Percentiles rank a stretch among this genome's conserved stretches.
Evolutionary conservation across 331 rosid species (phyloP).

Genomic region (Ulmus americana): DNA sequence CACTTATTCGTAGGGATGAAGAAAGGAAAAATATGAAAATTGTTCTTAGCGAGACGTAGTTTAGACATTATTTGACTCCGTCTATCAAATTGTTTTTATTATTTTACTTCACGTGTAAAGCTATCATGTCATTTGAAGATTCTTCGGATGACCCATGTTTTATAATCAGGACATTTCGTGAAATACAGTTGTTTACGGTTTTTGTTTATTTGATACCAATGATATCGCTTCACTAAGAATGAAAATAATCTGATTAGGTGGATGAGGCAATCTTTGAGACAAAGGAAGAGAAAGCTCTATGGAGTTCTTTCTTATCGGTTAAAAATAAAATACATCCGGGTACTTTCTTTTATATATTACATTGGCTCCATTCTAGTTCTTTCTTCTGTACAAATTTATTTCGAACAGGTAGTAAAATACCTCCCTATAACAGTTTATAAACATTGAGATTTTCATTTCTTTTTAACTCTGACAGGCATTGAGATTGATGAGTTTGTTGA

Average conservation of each 20-base stretch:
- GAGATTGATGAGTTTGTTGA: constrained; percentile 59
- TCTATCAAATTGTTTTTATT: no score
- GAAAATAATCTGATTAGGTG: constrained; percentile 45
- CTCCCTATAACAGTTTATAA: not conserved
- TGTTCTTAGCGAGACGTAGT: no score
- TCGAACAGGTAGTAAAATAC: not conserved
- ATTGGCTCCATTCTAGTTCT: not conserved
- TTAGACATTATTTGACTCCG: no score
- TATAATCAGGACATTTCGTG: no score
- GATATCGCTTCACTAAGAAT: constrained; percentile 11
- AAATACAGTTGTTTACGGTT: no score
- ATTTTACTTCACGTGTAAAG: no score
- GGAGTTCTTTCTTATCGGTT: constrained; percentile 62
- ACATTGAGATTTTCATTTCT: constrained; percentile 8
- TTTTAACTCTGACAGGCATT: constrained; percentile 36
- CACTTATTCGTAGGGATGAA: no score
- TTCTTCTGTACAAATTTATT: not conserved
- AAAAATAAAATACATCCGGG: constrained; percentile 51
- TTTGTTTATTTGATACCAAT: no score
- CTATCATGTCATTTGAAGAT: no score
- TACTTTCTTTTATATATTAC: constrained; percentile 23
- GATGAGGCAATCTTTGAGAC: constrained; percentile 68
- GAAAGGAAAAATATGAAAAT: no score
- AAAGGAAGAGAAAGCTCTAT: constrained; percentile 64
- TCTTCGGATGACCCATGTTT: no score